Evolutionary conservation across 2,329 filamentous ascomycete species (phyloP).

Genomic region (Camillea tinctor): DNA sequence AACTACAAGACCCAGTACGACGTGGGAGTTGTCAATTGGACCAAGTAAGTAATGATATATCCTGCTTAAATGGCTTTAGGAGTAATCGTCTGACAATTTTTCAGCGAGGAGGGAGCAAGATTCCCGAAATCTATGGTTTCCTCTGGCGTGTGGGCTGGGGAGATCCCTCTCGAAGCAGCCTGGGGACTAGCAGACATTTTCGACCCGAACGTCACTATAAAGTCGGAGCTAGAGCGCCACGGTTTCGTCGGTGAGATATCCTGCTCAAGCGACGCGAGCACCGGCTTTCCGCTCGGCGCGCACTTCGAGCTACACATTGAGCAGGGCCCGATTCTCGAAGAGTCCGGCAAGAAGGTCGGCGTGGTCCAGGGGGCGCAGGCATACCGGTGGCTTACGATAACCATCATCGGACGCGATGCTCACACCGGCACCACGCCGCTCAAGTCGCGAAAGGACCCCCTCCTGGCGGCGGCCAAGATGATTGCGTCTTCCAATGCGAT

Average conservation of each 20-base stretch:
- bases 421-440: conserved; percentile 77
- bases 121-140: conserved; percentile 62
- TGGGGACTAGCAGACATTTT: conserved; percentile 62
- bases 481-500: conserved; percentile 65
- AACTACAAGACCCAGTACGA: conserved; percentile 65
- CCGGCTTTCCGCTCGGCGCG: conserved; percentile 61
- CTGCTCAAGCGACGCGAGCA: conserved; percentile 50
- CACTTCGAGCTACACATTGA: conserved; percentile 87
- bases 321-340: conserved; percentile 74
- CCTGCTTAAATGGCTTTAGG: not conserved
- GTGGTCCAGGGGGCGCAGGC: conserved; percentile 73
- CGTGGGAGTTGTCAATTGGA: conserved; percentile 74
- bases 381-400: conserved; percentile 70
- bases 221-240: conserved; percentile 67
- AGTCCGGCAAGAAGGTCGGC: conserved; percentile 60
- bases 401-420: conserved; percentile 55
- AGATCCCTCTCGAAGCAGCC: conserved; percentile 59
- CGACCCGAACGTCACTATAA: conserved; percentile 61
- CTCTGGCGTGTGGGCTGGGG: conserved; percentile 75
- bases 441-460: conserved; percentile 62
- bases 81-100: not conserved
- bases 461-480: conserved; percentile 66
- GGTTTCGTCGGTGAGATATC: conserved; percentile 63
- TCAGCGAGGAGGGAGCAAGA: not conserved
- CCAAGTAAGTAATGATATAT: conserved; percentile 25